A percentile compares a stretch with the other conserved stretches of the same genome.
Conservation (phyloP, 2,329 filamentous ascomycete genomes). For the Magnaporthales sp. region DNA sequence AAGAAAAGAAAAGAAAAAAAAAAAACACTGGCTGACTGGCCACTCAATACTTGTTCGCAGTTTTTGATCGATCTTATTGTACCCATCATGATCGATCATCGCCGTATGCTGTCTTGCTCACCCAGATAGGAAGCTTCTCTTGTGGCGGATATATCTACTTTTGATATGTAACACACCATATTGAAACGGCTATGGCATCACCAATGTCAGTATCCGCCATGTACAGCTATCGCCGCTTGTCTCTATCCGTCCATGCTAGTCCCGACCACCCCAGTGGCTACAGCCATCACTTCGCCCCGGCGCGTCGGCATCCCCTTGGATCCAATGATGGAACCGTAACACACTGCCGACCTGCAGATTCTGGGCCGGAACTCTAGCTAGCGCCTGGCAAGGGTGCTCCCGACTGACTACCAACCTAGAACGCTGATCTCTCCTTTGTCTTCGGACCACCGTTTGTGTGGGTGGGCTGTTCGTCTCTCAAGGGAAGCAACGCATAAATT, state of each 20-base stretch:
- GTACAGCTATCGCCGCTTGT: not conserved
- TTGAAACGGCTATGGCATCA: not conserved
- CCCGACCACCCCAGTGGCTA: not conserved
- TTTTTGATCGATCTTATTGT: not conserved
- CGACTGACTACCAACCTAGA: not conserved
- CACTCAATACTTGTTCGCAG: not conserved
- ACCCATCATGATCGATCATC: too few species aligned
- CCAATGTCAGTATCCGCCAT: not conserved
- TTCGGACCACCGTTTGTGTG: not conserved
- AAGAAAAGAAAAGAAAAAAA: too few species aligned
- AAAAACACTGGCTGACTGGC: too few species aligned
- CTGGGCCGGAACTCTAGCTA: not conserved
- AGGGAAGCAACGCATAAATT: not conserved
- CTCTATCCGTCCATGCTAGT: not conserved
- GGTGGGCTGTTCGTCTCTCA: not conserved
- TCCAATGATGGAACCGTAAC: not conserved
- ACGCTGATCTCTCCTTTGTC: not conserved
- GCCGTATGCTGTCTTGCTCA: not conserved
- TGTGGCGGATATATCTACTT: not conserved
- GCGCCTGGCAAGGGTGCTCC: not conserved
- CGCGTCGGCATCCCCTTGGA: not conserved
- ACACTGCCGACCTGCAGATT: not conserved
- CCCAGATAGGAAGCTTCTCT: not conserved
- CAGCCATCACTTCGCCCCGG: not conserved
- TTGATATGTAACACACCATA: too few species aligned